Evolutionary conservation across 192 early-diverging fungal genomes (phyloP), one percentile per base, ranked within the genome.

Genomic region (Glomus cerebriforme): DNA sequence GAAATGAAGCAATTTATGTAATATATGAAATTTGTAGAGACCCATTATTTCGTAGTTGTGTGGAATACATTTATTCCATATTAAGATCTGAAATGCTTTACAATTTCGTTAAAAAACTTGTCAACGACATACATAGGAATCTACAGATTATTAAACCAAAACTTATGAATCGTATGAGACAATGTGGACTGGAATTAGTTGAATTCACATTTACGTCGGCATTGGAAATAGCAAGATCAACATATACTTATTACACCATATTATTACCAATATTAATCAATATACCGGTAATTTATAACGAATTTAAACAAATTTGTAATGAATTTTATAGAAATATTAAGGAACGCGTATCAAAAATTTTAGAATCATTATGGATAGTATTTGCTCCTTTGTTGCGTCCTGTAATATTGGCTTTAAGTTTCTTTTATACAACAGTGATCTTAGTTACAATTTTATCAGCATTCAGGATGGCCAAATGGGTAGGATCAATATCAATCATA

Each of bases 361-460:
- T 43, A 19, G 12, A 27, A 26, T 26, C 43, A 8, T 45, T 73
- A n/a, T 73, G 71, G 71, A 37, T 8, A 9, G n/a, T 24, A 22
- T 75, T 75, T 39, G 29, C 19, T 60, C 54, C 58, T 24, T 39
- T 75, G 32, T 24, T 75, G 37, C 73, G 58, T 15, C 73, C 73
- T 27, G 9, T 75, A 34, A 75, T 75, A n/a, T 24, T 58, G 62
- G 26, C 32, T 4, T 3, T 60, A 24, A 60, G 58, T 58, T 32
- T 60, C 19, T 60, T 75, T 58, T 75, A 75, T 24, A 75, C 54
- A 10, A 75, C 26, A 34, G 54, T 60, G 17, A 60, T 75, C 17
- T 34, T 75, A 32, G 31, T 60, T 7, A 32, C 34, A 17, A 4
- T 75, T 35, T 37, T 75, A 26, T 2, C n/a, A 58, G 17, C 22